Base-by-base conservation (phyloP, 305 asterid species). In the Fraxinus greggii region DNA sequence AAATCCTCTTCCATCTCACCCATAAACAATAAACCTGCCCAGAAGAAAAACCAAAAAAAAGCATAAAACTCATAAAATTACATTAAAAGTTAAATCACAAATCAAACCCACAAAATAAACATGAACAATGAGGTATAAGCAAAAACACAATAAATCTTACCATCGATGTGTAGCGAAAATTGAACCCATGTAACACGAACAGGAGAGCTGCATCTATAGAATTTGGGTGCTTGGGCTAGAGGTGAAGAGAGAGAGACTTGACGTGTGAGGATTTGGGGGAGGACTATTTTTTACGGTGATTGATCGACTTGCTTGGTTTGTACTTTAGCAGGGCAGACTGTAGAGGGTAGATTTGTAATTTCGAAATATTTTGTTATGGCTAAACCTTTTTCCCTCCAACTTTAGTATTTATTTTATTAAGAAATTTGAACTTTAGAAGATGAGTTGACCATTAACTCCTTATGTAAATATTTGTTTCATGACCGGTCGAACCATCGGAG, bases 331-430 rank as follows among this genome's bases (percentile, higher is more conserved):
- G 23, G 26, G 1, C 56, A 38, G 38, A 33, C 78, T 54, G 65
- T 77, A n/a, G 78, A 36, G 78, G 81, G 79, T 23, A 31, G 32
- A 81, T 67, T 72, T 61, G 88, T 76, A 81, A 83, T 83, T 80
- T 83, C 4, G 82, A 7, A 19, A 5, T 26, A 10, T 13, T 56
- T 75, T 45, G 63, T 67, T 78, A 54, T 38, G 32, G 74, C 79
- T 75, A 75, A 70, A 9, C 56, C 42, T 82, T 69, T 87, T 87
- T 85, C 90, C 90, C 90, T 85, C 90, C 90, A 83, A 51, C 65
- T 24, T 15, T 5, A n/a, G 67, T 19, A 17, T 56, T 56, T 56
- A 56, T 56, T 19, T 56, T 56, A 56, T 56, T 56, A 6, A 56
- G 67, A 19, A 56, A 56, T 56, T 19, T 56, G 28, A 56, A 56